These are phyloP conservation scores for Colletotrichum echinochloae DNA, from an alignment of 2,329 filamentous ascomycete species.

Conservation along the genomic window DNA sequence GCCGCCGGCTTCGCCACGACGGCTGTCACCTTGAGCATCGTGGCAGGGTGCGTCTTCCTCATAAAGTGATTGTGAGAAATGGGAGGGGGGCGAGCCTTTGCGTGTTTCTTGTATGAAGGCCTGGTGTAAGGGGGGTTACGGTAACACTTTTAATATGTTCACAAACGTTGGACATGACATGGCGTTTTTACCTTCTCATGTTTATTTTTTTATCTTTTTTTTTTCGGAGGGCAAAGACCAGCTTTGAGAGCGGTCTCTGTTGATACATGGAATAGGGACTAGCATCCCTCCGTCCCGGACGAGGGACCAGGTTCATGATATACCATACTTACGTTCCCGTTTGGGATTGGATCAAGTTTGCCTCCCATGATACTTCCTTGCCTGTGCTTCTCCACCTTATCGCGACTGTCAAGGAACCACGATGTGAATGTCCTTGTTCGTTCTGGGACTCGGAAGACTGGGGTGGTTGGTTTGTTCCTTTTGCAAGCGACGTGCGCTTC, in stretches of 20 bases:
- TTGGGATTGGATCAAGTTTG: conserved; percentile 3
- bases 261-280: conserved; percentile 9
- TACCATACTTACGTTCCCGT: conserved; percentile 11
- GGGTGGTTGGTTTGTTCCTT: background rate
- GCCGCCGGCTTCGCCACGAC: conserved; percentile 69
- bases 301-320: conserved; percentile 27
- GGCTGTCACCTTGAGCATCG: conserved; percentile 59
- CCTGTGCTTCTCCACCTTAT: background rate
- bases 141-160: conserved; percentile 19
- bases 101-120: background rate
- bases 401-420: background rate
- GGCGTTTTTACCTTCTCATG: too few species aligned
- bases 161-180: conserved; percentile 16
- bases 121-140: background rate
- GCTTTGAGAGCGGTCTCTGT: conserved; percentile 39
- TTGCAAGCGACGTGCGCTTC: conserved; percentile 22
- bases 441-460: background rate
- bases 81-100: background rate
- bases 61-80: conserved; percentile 47
- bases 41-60: conserved; percentile 64
- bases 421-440: background rate
- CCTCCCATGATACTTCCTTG: background rate
- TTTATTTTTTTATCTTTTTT: too few species aligned
- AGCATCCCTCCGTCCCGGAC: background rate
- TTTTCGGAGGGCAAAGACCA: conserved; percentile 3